Evolutionary conservation across 805 yeast genomes (phyloP).

Genomic region (Barnettozyma wickerhamii): DNA sequence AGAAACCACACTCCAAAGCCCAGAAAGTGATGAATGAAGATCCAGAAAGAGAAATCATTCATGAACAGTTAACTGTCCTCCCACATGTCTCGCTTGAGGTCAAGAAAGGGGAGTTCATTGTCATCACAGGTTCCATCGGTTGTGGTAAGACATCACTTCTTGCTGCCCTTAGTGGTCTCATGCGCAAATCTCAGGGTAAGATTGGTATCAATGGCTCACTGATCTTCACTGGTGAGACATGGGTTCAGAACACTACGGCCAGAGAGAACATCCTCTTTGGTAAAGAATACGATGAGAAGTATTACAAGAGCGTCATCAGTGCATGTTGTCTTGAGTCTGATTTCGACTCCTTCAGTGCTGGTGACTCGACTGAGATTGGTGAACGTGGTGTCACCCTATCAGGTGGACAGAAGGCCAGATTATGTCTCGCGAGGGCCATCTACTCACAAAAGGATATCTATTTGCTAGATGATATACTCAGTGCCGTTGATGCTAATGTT

Average conservation of each 20-base stretch:
- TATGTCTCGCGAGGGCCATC: conserved; percentile 65
- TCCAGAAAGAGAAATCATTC: conserved; percentile 7
- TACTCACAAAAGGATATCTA: conserved; percentile 57
- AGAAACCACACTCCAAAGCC: neutral
- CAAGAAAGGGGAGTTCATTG: conserved; percentile 63
- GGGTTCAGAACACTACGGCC: conserved; percentile 79
- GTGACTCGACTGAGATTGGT: conserved; percentile 76
- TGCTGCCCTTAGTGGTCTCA: conserved; percentile 64
- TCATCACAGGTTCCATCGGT: conserved; percentile 77
- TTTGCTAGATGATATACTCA: conserved; percentile 58
- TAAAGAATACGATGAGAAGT: conserved; percentile 40
- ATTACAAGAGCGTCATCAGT: conserved; percentile 49
- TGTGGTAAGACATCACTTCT: conserved; percentile 74
- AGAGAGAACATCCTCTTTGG: conserved; percentile 74
- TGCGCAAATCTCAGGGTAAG: conserved; percentile 40
- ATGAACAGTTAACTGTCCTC: conserved; percentile 21
- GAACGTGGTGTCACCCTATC: conserved; percentile 79
- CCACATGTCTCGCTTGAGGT: conserved; percentile 46
- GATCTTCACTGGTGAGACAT: conserved; percentile 58
- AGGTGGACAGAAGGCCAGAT: conserved; percentile 68
- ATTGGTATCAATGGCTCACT: conserved; percentile 54
- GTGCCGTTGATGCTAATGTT: conserved; percentile 74
- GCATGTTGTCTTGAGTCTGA: conserved; percentile 65
- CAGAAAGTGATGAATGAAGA: conserved; percentile 2
- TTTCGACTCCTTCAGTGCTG: conserved; percentile 60